Evolutionary conservation across 2,329 filamentous ascomycete genomes (phyloP).

Genomic region (Xylaria sp.): DNA sequence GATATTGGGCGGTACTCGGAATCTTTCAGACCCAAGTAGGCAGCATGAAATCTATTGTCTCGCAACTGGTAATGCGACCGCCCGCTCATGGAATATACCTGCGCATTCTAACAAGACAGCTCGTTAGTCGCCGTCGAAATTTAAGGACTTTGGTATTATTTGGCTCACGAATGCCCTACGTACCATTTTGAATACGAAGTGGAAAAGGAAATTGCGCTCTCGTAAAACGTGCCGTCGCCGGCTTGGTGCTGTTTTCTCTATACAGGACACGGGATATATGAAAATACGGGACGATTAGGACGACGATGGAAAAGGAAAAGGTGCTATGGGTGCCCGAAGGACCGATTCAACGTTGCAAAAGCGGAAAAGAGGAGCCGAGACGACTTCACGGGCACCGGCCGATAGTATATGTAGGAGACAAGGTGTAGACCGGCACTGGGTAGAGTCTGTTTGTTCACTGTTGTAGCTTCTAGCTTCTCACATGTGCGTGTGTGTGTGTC

Average conservation of each 20-base stretch:
- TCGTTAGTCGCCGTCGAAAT: conserved; percentile 35
- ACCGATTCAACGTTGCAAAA: conserved; percentile 50
- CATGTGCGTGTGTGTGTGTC: conserved; percentile 44
- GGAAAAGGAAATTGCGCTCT: conserved; percentile 37
- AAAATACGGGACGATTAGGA: conserved; percentile 43
- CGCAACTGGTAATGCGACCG: conserved; percentile 62
- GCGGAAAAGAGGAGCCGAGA: conserved; percentile 44
- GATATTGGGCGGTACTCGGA: conserved; percentile 71
- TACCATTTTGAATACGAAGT: conserved; percentile 40
- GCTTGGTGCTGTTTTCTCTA: conserved; percentile 46
- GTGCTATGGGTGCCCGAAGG: conserved; percentile 45
- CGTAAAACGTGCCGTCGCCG: conserved; percentile 50
- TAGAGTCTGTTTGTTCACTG: conserved; percentile 38
- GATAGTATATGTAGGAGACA: conserved; percentile 48
- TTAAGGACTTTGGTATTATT: neutral
- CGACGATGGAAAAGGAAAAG: conserved; percentile 44
- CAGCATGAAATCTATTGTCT: conserved; percentile 63
- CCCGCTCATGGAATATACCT: conserved; percentile 45
- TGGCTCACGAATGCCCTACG: conserved; percentile 11
- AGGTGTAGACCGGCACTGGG: conserved; percentile 6
- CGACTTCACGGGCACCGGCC: conserved; percentile 45
- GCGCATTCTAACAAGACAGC: conserved; percentile 44
- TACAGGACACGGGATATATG: conserved; percentile 45
- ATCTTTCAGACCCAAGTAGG: conserved; percentile 71
- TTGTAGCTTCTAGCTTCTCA: conserved; percentile 27